Evolutionary conservation across 148 eudicot genomes (phyloP), one percentile per base, ranked within the genome.

Genomic region (Cornus controversa): DNA sequence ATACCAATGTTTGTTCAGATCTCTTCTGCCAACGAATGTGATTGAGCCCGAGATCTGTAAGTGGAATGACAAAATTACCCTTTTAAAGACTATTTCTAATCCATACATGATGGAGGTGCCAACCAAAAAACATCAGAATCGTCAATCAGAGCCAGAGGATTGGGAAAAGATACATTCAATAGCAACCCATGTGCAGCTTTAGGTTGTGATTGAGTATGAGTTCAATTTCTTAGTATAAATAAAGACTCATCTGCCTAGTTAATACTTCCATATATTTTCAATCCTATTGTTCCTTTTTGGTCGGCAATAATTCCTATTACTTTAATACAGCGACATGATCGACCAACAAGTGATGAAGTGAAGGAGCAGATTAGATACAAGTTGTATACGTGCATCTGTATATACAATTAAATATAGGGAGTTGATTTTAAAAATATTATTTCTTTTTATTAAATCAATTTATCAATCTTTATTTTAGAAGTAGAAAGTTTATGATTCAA

Each of bases 251-350:
- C 57, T 11, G 66, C 66, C 66, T 22, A 63, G 66, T 63, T 63
- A n/a, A 8, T 63, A 63, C 27, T 63, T 63, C 7, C 25, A n/a
- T 63, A 23, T 63, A 10, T 54, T 68, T 54, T 45, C 13, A 8
- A 45, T 45, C 50, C 66, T 27, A 34, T n/a, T 70, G 66, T 34
- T 36, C 36, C 74, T 58, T 34, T 37, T 71, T 63, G 75, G 74
- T 70, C 69, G 80, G 80, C 69, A 70, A 78, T 62, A 77, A 78
- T 71, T 78, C 45, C 57, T 63, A 8, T 63, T 23, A 63, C 13
- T 63, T 63, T 63, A 63, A 8, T 24, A 23, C 13, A 23, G 24
- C 24, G 14, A 24, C 15, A 63, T 20, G 65, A 8, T 2, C 57
- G 14, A 50, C 20, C 13, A 47, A 47, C 13, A 47, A 1, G 6